Evolutionary conservation across 2,329 filamentous ascomycete species (phyloP).

Genomic region (Byssoonygena ceratinophila): DNA sequence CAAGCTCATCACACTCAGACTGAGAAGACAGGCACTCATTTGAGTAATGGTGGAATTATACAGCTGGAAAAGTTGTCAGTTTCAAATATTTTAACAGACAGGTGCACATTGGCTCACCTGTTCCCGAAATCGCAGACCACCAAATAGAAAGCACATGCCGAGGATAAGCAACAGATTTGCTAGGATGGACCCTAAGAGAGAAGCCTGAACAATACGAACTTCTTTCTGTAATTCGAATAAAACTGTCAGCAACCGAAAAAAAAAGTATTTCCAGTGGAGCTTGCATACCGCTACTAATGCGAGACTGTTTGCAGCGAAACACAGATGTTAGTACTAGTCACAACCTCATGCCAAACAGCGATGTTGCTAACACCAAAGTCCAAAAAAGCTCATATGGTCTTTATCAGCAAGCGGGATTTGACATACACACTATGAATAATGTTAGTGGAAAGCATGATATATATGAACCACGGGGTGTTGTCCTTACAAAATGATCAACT

Average conservation of each 20-base stretch:
- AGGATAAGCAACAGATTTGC: conserved; percentile 82
- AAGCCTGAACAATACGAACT: conserved; percentile 82
- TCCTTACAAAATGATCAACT: conserved; percentile 59
- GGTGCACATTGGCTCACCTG: conserved; percentile 46
- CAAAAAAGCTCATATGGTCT: not conserved
- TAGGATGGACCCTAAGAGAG: conserved; percentile 79
- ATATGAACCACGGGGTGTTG: not conserved
- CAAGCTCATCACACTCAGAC: conserved; percentile 68
- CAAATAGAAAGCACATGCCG: conserved; percentile 88
- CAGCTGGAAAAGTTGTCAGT: conserved; percentile 42
- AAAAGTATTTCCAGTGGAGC: not conserved
- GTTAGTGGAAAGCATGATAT: conserved; percentile 23
- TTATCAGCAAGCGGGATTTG: not conserved
- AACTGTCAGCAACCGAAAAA: conserved; percentile 51
- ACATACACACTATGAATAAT: conserved; percentile 18
- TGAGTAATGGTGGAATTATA: conserved; percentile 91
- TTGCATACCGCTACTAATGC: conserved; percentile 55
- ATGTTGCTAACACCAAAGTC: not conserved
- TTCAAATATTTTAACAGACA: not conserved
- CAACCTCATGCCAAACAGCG: not conserved
- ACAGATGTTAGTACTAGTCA: not conserved
- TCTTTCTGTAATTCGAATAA: conserved; percentile 67
- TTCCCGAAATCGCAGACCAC: conserved; percentile 73
- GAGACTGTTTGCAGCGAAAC: conserved; percentile 44
- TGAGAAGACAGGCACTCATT: conserved; percentile 70